phyloP scores from a whole-genome alignment of 306 rosid species.

The Lathyrus sativus region DNA sequence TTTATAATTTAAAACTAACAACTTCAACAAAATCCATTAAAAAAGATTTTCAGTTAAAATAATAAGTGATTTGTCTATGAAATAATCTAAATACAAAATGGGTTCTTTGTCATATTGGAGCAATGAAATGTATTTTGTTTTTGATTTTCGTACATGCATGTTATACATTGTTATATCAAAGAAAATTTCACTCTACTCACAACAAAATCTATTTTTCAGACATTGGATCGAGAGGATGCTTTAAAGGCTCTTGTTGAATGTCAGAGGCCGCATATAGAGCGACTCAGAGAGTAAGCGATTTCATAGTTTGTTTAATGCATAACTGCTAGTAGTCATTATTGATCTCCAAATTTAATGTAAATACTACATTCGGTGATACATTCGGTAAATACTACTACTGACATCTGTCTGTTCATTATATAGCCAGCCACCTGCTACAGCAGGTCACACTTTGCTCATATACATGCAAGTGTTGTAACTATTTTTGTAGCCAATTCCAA shows the following conservation, averaged over 20 bases:
- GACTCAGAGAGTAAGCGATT: slow-evolving; percentile 42
- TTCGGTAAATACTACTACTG: too few species aligned
- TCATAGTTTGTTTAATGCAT: slow-evolving; percentile 17
- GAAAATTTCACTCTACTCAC: slow-evolving; percentile 15
- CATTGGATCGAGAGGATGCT: slow-evolving; percentile 19
- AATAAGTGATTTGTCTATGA: slow-evolving; percentile 4
- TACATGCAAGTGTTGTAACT: too few species aligned
- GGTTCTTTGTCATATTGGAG: not conserved
- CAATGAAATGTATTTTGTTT: not conserved
- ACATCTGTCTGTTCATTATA: too few species aligned
- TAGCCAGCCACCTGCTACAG: too few species aligned
- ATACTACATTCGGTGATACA: slow-evolving; percentile 22
- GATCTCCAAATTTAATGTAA: slow-evolving; percentile 4
- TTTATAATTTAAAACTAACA: not conserved
- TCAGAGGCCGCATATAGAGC: slow-evolving; percentile 33
- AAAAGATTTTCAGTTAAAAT: not conserved
- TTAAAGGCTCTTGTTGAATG: slow-evolving; percentile 19
- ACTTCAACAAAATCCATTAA: not conserved
- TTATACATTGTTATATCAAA: slow-evolving; percentile 8
- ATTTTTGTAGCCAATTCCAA: too few species aligned
- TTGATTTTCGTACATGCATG: slow-evolving; percentile 14
- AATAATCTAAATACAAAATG: not conserved
- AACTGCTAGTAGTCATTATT: slow-evolving; percentile 14
- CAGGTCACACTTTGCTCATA: too few species aligned
- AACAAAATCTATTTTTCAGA: slow-evolving; percentile 37